A percentile compares a stretch with the other conserved stretches of the same genome.
phyloP scores from a whole-genome alignment of 2,329 filamentous ascomycete species.

The Aspergillus jensenii region DNA sequence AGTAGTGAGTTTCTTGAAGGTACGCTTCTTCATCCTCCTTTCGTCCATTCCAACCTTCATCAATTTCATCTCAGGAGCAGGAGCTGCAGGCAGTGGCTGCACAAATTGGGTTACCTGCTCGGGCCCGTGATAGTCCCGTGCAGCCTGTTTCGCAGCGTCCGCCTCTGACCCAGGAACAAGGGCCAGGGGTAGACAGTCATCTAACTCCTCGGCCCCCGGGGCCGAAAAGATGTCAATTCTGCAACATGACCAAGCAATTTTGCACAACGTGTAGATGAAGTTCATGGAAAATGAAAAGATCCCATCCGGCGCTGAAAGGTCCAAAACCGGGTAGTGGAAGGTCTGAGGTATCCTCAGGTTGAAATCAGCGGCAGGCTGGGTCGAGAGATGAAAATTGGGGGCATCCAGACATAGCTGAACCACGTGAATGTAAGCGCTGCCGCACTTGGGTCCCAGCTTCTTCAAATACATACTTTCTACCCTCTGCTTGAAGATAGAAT shows the following conservation, averaged over 20 bases:
- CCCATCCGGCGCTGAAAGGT: constrained; percentile 40
- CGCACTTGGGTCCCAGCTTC: constrained; percentile 62
- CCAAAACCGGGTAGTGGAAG: constrained; percentile 44
- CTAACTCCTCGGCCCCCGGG: constrained; percentile 40
- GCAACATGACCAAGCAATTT: constrained; percentile 43
- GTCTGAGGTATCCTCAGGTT: constrained; percentile 41
- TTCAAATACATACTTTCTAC: constrained; percentile 64
- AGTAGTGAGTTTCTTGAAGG: constrained; percentile 46
- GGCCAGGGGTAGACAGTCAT: constrained; percentile 43
- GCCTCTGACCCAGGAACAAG: constrained; percentile 36
- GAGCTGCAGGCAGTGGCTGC: constrained; percentile 20
- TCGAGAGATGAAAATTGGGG: constrained; percentile 50
- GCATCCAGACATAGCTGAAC: constrained; percentile 62
- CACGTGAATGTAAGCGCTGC: constrained; percentile 62
- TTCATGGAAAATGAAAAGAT: constrained; percentile 46
- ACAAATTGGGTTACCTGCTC: constrained; percentile 16
- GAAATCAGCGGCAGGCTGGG: constrained; percentile 43
- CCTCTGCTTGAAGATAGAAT: constrained; percentile 61
- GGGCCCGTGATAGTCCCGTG: constrained; percentile 16
- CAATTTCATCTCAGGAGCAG: constrained; percentile 25
- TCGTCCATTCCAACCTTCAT: constrained; percentile 26
- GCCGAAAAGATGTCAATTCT: constrained; percentile 43
- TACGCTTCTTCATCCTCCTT: constrained; percentile 37
- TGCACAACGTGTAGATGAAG: constrained; percentile 44
- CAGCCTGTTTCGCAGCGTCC: constrained; percentile 21